These are phyloP conservation scores for Sporisorium iseilematis-ciliati DNA, from an alignment of 1,284 basidiomycete genomes.

Conservation along the genomic window DNA sequence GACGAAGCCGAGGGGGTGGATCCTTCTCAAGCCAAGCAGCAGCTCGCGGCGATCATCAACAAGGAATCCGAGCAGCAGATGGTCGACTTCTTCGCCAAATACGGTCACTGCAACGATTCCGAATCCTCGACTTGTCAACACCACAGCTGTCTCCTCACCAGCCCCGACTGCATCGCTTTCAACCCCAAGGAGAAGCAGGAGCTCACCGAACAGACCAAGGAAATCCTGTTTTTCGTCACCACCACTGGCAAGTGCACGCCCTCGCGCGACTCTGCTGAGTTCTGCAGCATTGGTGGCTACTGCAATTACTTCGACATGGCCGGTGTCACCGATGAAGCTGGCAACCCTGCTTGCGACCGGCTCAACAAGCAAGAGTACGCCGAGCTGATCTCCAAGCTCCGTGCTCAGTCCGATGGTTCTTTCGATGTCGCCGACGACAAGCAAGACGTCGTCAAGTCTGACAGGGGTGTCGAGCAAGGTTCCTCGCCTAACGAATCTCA, in stretches of 20 bases:
- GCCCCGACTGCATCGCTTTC: slow-evolving; percentile 9
- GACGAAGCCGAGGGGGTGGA: background rate
- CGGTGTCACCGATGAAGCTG: background rate
- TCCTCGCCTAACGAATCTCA: background rate
- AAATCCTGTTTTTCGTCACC: slow-evolving; percentile 10
- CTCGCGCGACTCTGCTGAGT: background rate
- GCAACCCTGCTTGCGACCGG: background rate
- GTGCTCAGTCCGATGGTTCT: slow-evolving; percentile 6
- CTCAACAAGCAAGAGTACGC: background rate
- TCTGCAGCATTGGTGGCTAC: slow-evolving; percentile 15
- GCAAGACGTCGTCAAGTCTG: background rate
- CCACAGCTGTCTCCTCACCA: slow-evolving; percentile 7
- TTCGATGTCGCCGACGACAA: slow-evolving; percentile 9
- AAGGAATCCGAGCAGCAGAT: background rate
- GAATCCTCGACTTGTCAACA: slow-evolving; percentile 2
- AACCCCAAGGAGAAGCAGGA: slow-evolving; percentile 2
- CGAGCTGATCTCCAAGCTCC: background rate
- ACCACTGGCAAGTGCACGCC: slow-evolving; percentile 17
- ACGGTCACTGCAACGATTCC: slow-evolving; percentile 11
- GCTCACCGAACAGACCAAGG: background rate
- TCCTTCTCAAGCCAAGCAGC: background rate
- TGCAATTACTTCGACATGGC: slow-evolving; percentile 17
- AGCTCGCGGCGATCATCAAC: background rate
- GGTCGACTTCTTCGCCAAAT: background rate
- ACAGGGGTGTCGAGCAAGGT: background rate